phyloP scores from a whole-genome alignment of 2,329 filamentous ascomycete species.

The Cytospora paraplurivora region DNA sequence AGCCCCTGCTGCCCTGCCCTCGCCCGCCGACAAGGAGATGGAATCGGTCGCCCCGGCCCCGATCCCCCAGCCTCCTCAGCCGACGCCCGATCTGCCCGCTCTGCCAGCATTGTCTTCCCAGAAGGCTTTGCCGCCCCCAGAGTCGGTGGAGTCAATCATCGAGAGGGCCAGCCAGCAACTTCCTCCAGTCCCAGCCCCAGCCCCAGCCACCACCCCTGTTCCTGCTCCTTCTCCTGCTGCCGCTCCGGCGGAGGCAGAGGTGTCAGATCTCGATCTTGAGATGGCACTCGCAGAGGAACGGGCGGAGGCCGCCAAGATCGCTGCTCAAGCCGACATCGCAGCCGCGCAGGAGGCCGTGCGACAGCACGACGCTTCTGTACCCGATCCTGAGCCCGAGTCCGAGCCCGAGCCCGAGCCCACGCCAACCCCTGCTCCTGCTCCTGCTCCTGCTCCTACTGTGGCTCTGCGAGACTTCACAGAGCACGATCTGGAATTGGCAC shows the following conservation, averaged over 20 bases:
- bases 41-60: not conserved
- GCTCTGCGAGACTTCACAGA: too few species aligned
- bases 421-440: not conserved
- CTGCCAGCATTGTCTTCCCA: not conserved
- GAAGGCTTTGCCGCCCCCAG: not conserved
- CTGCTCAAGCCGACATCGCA: too few species aligned
- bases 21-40: not conserved
- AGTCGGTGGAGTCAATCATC: not conserved
- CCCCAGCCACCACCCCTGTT: too few species aligned
- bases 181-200: not conserved
- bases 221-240: too few species aligned
- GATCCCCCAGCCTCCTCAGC: not conserved
- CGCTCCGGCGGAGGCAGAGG: too few species aligned
- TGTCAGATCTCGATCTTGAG: too few species aligned
- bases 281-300: too few species aligned
- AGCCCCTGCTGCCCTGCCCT: not conserved
- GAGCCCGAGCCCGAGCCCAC: not conserved
- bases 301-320: too few species aligned
- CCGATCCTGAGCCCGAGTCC: not conserved
- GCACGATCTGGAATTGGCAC: too few species aligned
- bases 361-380: not conserved
- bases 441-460: too few species aligned
- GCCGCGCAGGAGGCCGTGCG: not conserved
- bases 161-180: not conserved
- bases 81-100: not conserved